Evolutionary conservation across 345 rosid species (phyloP).

Genomic region (Salix arbutifolia): DNA sequence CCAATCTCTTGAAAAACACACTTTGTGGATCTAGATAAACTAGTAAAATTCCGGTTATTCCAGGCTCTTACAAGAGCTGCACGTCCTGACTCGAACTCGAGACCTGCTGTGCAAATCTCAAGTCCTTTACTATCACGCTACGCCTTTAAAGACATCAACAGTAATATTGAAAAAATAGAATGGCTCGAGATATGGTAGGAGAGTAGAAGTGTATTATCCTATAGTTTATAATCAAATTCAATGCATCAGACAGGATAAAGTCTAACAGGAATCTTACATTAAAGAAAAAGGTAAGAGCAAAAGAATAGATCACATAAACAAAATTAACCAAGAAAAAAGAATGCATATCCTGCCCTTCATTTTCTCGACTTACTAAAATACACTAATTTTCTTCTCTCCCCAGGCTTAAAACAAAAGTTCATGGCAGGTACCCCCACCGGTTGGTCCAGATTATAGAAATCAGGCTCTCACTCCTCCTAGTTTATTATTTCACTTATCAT

Average conservation of each 20-base stretch:
- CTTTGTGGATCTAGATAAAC: rapidly evolving
- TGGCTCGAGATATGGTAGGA: neutral
- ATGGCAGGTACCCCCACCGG: neutral
- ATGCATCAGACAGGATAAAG: neutral
- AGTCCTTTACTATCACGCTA: no score
- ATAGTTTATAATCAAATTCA: neutral
- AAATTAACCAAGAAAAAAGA: neutral
- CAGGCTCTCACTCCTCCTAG: neutral
- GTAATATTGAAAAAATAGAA: neutral
- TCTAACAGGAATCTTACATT: neutral
- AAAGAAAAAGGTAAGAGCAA: neutral
- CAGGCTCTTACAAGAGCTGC: rapidly evolving
- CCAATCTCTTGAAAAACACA: rapidly evolving
- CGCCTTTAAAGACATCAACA: rapidly evolving
- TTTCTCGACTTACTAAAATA: neutral
- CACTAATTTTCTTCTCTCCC: neutral
- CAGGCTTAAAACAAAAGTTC: neutral
- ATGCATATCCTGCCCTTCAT: neutral
- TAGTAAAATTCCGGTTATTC: rapidly evolving
- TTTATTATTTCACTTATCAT: neutral
- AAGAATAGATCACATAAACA: no score
- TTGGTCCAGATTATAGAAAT: neutral
- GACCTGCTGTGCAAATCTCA: no score
- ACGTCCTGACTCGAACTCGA: no score
- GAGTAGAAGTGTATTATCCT: neutral